These are phyloP conservation scores for Verbena officinalis DNA, from an alignment of 257 asterid species.

Conservation along the genomic window DNA sequence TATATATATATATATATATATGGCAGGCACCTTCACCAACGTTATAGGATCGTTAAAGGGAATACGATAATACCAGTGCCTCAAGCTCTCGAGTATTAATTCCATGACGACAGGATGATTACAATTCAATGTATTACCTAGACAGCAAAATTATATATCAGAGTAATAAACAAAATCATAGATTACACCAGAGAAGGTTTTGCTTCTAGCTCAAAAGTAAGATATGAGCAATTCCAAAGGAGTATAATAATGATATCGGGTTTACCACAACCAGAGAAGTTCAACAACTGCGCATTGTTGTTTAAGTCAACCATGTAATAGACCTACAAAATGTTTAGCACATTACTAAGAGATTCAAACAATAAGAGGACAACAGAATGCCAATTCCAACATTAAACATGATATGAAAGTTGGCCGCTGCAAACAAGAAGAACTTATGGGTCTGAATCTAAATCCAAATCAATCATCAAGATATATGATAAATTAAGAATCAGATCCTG, in stretches of 20 bases:
- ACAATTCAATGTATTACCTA: conserved; percentile 95
- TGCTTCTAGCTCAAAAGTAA: conserved; percentile 7
- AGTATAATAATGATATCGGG: conserved; percentile 33
- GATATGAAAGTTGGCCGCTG: not conserved
- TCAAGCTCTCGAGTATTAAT: conserved; percentile 89
- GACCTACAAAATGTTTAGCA: conserved; percentile 54
- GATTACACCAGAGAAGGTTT: conserved; percentile 2
- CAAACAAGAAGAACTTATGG: conserved; percentile 6
- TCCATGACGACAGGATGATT: conserved; percentile 98
- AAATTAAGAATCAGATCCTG: conserved; percentile 5
- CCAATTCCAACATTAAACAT: conserved; percentile 13
- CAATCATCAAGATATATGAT: conserved; percentile 10
- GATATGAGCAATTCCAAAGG: conserved; percentile 1
- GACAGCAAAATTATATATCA: conserved; percentile 33
- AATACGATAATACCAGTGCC: conserved; percentile 77
- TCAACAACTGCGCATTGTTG: conserved; percentile 70
- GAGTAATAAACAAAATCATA: conserved; percentile 21
- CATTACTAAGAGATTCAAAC: conserved; percentile 7
- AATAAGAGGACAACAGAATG: conserved; percentile 2
- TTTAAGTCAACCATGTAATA: conserved; percentile 86
- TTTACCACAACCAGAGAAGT: conserved; percentile 98
- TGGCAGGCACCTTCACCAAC: conserved; percentile 21
- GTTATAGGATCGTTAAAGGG: conserved; percentile 20
- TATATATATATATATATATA: not conserved
- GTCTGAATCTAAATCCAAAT: conserved; percentile 15